Base-by-base conservation (phyloP, 2,329 filamentous ascomycete species). In the Chaetomium strumarium region DNA sequence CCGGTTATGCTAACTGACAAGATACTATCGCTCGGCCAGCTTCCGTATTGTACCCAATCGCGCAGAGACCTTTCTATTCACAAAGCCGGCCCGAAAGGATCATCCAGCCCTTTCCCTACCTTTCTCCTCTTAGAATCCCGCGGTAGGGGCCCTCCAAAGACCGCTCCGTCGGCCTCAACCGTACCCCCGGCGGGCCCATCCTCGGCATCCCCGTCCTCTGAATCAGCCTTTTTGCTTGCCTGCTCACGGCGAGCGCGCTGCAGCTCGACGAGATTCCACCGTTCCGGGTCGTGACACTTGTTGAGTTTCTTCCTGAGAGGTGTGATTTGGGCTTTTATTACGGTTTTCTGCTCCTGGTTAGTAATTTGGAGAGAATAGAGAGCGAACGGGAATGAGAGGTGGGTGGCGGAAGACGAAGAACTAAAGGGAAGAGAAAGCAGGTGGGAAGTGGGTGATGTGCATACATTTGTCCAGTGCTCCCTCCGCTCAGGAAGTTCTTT, bases 241-340 rank as follows among this genome's bases (percentile, higher is more conserved):
- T 76, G 72, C 61, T 83, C 79, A 44, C 81, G 81, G 61, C 84
- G 77, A 17, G 81, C 80, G 57, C 78, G 77, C 62, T 88, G 84
- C 46, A 87, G 70, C 44, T 82, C 83, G 16, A 90, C 83, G 3
- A 91, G 68, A 66, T 91, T 85, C 40, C 79, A 81, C 51, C 87
- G 81, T 60, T 88, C 84, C 0, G 87, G 86, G 62, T 92, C 87
- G 52, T 84, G 76, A 60, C 87, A 91, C 60, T 78, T 80, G 55
- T 80, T 81, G n/a, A 91, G 73, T 65, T 89, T 90, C 39, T 79
- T 80, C 59, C 83, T 75, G 20, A 77, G 68, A 47, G 72, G 59
- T 67, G 69, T 52, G 66, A 70, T 51, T 75, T 78, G 56, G 69
- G 68, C 72, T 75, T 57, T 64, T 56, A 58, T 63, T 17, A 59